A percentile compares a stretch with the other conserved stretches of the same genome.
Conservation (phyloP, 768 basidiomycete species). For the Crucibulum laeve region DNA sequence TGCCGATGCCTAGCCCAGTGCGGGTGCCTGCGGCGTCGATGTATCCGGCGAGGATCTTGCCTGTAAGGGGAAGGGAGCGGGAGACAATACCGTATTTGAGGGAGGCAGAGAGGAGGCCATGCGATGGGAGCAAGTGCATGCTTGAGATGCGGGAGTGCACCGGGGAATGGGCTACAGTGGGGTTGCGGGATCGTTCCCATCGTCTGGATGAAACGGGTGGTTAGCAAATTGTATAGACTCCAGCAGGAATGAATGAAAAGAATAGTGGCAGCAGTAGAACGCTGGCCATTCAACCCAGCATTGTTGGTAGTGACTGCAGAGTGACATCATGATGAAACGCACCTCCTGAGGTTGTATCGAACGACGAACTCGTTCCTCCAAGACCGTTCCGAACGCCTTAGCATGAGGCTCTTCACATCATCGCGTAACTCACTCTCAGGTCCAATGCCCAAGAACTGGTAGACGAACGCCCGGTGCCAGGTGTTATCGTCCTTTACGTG, state of each 20-base stretch:
- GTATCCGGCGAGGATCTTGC: conserved; percentile 66
- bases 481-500: conserved; percentile 78
- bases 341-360: conserved; percentile 55
- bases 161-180: conserved; percentile 61
- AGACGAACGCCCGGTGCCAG: conserved; percentile 73
- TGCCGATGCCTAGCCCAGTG: conserved; percentile 58
- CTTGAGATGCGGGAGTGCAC: conserved; percentile 50
- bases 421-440: conserved; percentile 57
- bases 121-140: conserved; percentile 56
- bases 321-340: no score
- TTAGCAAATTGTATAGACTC: neutral
- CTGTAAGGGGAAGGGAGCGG: conserved; percentile 67
- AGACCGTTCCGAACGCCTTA: conserved; percentile 51
- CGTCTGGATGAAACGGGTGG: conserved; percentile 37
- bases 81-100: conserved; percentile 67
- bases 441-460: conserved; percentile 59
- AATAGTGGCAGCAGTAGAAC: no score
- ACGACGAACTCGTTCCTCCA: conserved; percentile 73
- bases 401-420: conserved; percentile 39
- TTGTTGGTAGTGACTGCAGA: no score
- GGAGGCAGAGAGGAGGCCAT: conserved; percentile 57
- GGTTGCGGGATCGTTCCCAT: conserved; percentile 61
- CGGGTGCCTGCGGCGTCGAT: conserved; percentile 60
- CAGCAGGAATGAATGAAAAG: no score
- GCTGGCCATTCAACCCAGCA: no score